Evolutionary conservation across 1,284 basidiomycete species (phyloP), one percentile per base, ranked within the genome.

Genomic region (Cutaneotrichosporon mucoides): DNA sequence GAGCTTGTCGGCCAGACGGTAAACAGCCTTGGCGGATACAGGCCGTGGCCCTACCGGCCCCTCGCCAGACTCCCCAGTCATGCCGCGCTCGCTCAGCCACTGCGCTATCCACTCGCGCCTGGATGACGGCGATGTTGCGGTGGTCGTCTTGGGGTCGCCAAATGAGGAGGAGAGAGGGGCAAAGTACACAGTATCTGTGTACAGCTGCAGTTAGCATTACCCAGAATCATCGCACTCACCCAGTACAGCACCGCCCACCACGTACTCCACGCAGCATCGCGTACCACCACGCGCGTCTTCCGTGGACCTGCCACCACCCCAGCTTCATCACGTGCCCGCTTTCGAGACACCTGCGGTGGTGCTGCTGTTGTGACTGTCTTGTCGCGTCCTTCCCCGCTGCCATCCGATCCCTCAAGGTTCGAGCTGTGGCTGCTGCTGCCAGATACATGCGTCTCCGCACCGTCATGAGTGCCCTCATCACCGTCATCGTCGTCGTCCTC

Each of bases 181-280:
- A 71, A 94, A 93, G 43, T 86, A 82, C 62, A 93, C 87, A 5
- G 81, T 84, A 69, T 93, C 89, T 13, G 91, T 92, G 73, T 93
- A 93, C 41, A 93, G 80, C 88, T 90, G 66, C 5, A 1, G 50
- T 54, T 13, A 53, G 57, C 35, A 50, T 37, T 60, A 50, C 64
- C 24, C 24, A 24, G 24, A 24, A 24, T 24, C 24, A 24, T 24
- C 24, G 24, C 24, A 24, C 84, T 73, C 64, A 89, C 89, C 76
- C 89, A 93, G 78, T 90, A 92, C 11, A 93, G 80, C 41, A 92
- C 82, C 0, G 90, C 88, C 71, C 83, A 85, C 76, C 91, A 94
- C 0, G 91, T 93, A 6, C 84, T 80, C 75, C 90, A 92, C 1
- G 90, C 87, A 4, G 88, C 85, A 73, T 93, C 91, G 54, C 82